Conservation (phyloP, 352 stramenopile species). For the Globisporangium parvum region DNA sequence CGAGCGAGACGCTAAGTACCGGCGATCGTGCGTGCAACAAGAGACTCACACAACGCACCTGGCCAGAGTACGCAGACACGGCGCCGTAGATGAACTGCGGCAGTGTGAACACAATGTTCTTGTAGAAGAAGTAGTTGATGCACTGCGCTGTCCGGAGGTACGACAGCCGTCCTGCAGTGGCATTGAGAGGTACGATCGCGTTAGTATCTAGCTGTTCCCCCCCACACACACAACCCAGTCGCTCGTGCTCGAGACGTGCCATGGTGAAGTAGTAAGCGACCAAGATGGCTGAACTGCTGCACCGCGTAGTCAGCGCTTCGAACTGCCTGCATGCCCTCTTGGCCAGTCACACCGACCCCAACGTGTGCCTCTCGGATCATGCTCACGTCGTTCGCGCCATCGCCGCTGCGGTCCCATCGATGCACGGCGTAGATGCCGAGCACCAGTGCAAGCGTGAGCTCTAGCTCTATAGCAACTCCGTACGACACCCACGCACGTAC, state of each 20-base stretch:
- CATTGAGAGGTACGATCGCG: no score
- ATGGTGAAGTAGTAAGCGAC: slow-evolving; percentile 65
- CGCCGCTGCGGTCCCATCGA: slow-evolving; percentile 79
- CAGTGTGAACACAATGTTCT: slow-evolving; percentile 94
- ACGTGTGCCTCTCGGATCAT: slow-evolving; percentile 99
- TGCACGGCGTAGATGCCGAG: not conserved
- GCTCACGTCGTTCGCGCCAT: slow-evolving; percentile 98
- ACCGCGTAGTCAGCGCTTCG: slow-evolving; percentile 77
- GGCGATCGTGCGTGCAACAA: no score
- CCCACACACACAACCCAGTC: no score
- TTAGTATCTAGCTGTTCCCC: no score
- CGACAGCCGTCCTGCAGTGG: slow-evolving; percentile 94
- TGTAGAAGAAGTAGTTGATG: slow-evolving; percentile 99
- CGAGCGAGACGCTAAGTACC: not conserved
- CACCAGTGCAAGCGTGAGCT: not conserved
- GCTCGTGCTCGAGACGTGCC: slow-evolving; percentile 21
- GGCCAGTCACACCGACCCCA: slow-evolving; percentile 95
- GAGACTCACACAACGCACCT: slow-evolving; percentile 35
- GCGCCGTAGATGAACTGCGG: slow-evolving; percentile 86
- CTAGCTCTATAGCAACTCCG: no score
- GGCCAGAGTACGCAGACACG: slow-evolving; percentile 83
- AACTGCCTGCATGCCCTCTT: slow-evolving; percentile 93
- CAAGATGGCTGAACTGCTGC: slow-evolving; percentile 78
- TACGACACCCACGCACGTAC: no score
- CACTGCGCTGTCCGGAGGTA: slow-evolving; percentile 94